Evolutionary conservation across 495 filamentous ascomycete genomes (phyloP).

Genomic region (Aspergillus heteromorphus): DNA sequence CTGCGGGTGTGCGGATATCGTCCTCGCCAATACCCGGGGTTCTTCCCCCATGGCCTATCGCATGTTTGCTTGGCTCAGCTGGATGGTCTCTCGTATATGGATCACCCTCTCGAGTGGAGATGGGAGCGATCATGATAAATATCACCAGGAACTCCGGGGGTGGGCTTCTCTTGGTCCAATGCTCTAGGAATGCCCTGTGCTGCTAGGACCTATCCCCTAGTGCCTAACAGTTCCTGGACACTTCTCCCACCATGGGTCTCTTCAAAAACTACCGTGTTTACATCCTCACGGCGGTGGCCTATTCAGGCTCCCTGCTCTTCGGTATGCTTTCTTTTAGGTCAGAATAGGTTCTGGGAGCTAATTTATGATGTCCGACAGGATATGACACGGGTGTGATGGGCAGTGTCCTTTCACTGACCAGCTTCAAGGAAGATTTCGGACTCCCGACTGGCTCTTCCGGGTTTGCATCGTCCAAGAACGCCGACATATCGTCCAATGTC

Average conservation of each 20-base stretch:
- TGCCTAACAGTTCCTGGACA: neutral
- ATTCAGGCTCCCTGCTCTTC: conserved; percentile 49
- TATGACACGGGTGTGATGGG: conserved; percentile 59
- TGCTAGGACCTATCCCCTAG: neutral
- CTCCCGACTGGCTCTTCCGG: conserved; percentile 28
- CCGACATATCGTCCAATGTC: conserved; percentile 42
- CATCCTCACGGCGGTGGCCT: conserved; percentile 49
- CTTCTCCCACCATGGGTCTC: conserved; percentile 12
- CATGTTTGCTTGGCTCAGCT: neutral
- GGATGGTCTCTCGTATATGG: neutral
- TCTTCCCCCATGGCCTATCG: neutral
- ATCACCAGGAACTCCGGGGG: neutral
- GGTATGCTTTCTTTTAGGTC: conserved; percentile 25
- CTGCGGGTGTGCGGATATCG: neutral
- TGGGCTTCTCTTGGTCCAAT: neutral
- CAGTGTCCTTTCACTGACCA: conserved; percentile 47
- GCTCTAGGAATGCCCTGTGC: neutral
- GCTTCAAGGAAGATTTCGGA: conserved; percentile 53
- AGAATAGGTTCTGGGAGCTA: neutral
- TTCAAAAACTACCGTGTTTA: conserved; percentile 52
- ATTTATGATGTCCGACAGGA: conserved; percentile 16
- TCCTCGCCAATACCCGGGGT: neutral
- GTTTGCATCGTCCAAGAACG: conserved; percentile 20
- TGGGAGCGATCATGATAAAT: neutral
- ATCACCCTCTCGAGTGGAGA: neutral